Evolutionary conservation across 73 alveolate species (phyloP), one percentile per base, ranked within the genome.

Genomic region (Paramecium biaurelia): DNA sequence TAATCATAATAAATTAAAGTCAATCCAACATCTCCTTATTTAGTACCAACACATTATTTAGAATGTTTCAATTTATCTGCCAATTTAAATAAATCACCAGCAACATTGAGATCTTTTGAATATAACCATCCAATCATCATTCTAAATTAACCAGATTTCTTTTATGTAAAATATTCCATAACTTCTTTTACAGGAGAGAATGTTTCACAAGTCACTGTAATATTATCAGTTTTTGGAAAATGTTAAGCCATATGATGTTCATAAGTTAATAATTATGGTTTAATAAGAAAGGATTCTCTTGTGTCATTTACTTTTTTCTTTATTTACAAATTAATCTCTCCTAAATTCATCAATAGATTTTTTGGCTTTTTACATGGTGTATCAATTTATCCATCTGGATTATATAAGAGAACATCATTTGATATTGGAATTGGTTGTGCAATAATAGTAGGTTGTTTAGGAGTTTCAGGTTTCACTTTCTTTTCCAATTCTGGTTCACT

Each of bases 371-470:
- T 23, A 42, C 14, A 12, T 1, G 45, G 47, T 23, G 72, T 45
- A 21, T 79, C 87, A 5, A 47, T 9, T 42, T 79, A 35, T 5
- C 90, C 70, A 79, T 79, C 90, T 45, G 90, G 90, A 45, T 79
- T 79, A 63, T 79, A 79, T 10, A 79, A 14, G 5, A 79, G 15
- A 4, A 12, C 43, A 0, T 79, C 90, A 41, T 79, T 45, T 3
- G 45, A 20, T 1, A 23, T 79, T 63, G 5, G 12, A 8, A 79
- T 23, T 79, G 70, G 56, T 43, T 79, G 21, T 14, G 42, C 35
- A 23, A 79, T 30, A 9, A 30, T 41, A 12, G 30, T 26, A 7
- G 70, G 42, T 43, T 41, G 23, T 79, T 79, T 41, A 42, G 74
- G 90, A 43, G 56, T 14, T 14, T 79, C 56, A 41, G 70, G 23